Evolutionary conservation across 2,329 filamentous ascomycete species (phyloP).

Genomic region (Fusarium phyllophilum): DNA sequence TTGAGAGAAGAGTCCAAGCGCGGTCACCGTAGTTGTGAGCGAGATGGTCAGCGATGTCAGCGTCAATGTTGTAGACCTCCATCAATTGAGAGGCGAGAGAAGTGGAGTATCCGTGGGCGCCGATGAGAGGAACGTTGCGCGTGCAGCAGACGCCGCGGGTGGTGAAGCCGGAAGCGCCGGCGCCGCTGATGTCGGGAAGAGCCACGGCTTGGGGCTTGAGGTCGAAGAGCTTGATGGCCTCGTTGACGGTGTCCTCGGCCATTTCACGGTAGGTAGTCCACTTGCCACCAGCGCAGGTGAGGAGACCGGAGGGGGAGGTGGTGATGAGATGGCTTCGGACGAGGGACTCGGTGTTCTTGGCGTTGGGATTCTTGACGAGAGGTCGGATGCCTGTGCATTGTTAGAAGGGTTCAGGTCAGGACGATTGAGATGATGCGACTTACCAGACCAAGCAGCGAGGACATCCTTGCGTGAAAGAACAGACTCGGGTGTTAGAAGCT

Average conservation of each 20-base stretch:
- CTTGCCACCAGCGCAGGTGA: slow-evolving; percentile 86
- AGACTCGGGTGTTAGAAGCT: slow-evolving; percentile 80
- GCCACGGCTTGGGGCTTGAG: slow-evolving; percentile 63
- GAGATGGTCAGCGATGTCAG: slow-evolving; percentile 55
- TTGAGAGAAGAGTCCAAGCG: slow-evolving; percentile 75
- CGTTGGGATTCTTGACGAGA: slow-evolving; percentile 82
- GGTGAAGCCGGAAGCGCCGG: slow-evolving; percentile 56
- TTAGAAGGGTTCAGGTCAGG: slow-evolving; percentile 13
- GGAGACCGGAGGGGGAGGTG: slow-evolving; percentile 76
- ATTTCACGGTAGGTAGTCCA: slow-evolving; percentile 92
- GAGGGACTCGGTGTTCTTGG: slow-evolving; percentile 83
- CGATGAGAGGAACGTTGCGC: slow-evolving; percentile 76
- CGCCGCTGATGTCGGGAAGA: slow-evolving; percentile 74
- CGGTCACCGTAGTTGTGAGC: slow-evolving; percentile 61
- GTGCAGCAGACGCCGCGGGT: slow-evolving; percentile 80
- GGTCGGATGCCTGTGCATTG: slow-evolving; percentile 69
- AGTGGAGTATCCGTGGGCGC: slow-evolving; percentile 75
- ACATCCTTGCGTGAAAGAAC: slow-evolving; percentile 79
- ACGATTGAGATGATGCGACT: slow-evolving; percentile 11
- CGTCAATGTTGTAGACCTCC: slow-evolving; percentile 51
- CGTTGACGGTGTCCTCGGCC: slow-evolving; percentile 86
- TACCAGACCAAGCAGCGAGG: slow-evolving; percentile 83
- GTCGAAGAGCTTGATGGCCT: slow-evolving; percentile 74
- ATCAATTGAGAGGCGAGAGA: slow-evolving; percentile 49
- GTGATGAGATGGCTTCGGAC: slow-evolving; percentile 85